Conservation (phyloP, 495 filamentous ascomycete species). For the Saxophila tyrrhenica region DNA sequence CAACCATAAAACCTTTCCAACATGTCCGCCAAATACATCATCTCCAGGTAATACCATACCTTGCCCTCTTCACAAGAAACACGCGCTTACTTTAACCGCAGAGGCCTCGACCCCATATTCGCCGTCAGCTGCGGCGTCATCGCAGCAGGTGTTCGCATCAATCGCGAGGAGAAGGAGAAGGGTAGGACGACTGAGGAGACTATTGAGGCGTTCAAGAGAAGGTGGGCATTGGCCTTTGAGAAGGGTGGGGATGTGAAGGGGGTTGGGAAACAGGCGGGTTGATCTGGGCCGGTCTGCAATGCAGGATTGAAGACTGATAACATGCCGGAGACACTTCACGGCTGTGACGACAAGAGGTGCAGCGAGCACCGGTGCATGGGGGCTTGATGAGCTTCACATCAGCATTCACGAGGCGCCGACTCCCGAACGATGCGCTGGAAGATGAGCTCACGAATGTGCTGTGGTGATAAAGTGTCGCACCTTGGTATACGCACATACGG, state of each 20-base stretch:
- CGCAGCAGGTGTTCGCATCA: constrained; percentile 58
- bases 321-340: background rate
- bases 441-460: too few relatives aligned
- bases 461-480: too few relatives aligned
- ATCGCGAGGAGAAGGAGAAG: constrained; percentile 69
- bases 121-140: constrained; percentile 63
- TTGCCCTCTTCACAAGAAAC: background rate
- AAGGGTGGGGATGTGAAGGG: background rate
- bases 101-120: constrained; percentile 74
- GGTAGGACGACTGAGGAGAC: constrained; percentile 44
- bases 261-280: background rate
- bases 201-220: constrained; percentile 36
- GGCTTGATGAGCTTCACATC: too few relatives aligned
- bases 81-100: too few relatives aligned
- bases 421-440: too few relatives aligned
- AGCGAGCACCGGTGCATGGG: too few relatives aligned
- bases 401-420: too few relatives aligned
- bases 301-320: background rate
- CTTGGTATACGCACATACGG: too few relatives aligned
- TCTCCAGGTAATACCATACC: background rate
- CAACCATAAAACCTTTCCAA: background rate
- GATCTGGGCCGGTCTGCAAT: background rate
- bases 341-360: too few relatives aligned
- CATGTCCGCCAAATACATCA: background rate
- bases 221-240: constrained; percentile 21